Conservation (phyloP, 2,329 filamentous ascomycete species). For the Ophiocordyceps sinensis region DNA sequence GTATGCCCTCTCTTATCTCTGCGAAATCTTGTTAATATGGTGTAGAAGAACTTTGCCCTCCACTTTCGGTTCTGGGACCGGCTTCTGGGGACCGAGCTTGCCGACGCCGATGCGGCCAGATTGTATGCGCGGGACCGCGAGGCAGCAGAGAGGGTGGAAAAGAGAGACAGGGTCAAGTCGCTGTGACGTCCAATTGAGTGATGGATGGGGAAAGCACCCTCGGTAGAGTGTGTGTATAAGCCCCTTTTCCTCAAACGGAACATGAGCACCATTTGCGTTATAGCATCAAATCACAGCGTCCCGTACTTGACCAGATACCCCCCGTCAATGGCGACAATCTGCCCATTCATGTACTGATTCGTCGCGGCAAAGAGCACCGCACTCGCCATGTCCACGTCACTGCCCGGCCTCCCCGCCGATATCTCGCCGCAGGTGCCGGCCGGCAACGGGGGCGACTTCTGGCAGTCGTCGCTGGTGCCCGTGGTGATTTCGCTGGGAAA, state of each 20-base stretch:
- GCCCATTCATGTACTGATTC: slow-evolving; percentile 30
- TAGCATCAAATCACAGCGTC: neutral
- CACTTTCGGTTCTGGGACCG: slow-evolving; percentile 1
- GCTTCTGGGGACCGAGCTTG: neutral
- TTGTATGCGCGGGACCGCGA: neutral
- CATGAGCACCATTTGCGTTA: no score
- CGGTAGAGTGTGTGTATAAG: no score
- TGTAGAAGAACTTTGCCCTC: slow-evolving; percentile 1
- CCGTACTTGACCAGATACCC: slow-evolving; percentile 16
- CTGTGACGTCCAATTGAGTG: neutral
- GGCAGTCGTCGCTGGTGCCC: slow-evolving; percentile 26
- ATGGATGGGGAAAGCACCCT: no score
- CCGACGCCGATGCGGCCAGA: neutral
- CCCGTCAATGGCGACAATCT: slow-evolving; percentile 29
- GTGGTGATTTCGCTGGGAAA: slow-evolving; percentile 63
- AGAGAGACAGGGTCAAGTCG: neutral
- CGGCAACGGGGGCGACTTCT: slow-evolving; percentile 25
- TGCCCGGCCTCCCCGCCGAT: slow-evolving; percentile 52
- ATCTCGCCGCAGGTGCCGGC: slow-evolving; percentile 27
- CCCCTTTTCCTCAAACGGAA: no score
- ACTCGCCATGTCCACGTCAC: slow-evolving; percentile 55
- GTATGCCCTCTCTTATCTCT: neutral
- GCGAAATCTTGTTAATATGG: neutral
- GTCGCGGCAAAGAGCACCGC: slow-evolving; percentile 41
- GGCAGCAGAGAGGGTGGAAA: neutral